Percentiles rank a stretch among this genome's conserved stretches.
phyloP scores from a whole-genome alignment of 495 filamentous ascomycete genomes.

The Aspergillus nanangensis region DNA sequence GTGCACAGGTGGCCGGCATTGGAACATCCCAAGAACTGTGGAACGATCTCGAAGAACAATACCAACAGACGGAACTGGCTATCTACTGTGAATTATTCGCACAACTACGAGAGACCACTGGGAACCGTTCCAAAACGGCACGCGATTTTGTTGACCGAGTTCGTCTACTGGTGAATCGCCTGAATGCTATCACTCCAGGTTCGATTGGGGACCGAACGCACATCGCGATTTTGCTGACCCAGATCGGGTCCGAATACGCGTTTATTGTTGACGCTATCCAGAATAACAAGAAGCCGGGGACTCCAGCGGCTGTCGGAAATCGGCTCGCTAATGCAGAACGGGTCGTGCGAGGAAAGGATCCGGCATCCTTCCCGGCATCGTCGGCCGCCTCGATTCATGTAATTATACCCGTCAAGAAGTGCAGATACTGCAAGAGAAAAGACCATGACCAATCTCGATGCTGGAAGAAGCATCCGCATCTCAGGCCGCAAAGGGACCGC shows the following conservation, averaged over 20 bases:
- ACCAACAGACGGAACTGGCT: slow-evolving; percentile 3
- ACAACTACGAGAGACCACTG: slow-evolving; percentile 11
- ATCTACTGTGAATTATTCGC: slow-evolving; percentile 9
- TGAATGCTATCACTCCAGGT: slow-evolving; percentile 10
- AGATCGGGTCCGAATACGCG: slow-evolving; percentile 9
- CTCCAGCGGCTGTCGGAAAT: slow-evolving; percentile 2
- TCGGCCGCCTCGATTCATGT: slow-evolving; percentile 5
- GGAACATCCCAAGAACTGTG: slow-evolving; percentile 7
- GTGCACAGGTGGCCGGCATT: slow-evolving; percentile 7
- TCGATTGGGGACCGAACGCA: slow-evolving; percentile 3
- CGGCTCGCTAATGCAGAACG: slow-evolving; percentile 5
- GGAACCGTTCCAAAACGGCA: slow-evolving; percentile 5
- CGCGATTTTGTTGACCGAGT: slow-evolving; percentile 11
- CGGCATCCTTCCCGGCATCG: neutral
- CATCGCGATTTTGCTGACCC: slow-evolving; percentile 6
- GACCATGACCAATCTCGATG: slow-evolving; percentile 7
- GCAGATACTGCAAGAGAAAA: slow-evolving; percentile 10
- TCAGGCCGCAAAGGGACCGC: slow-evolving; percentile 1
- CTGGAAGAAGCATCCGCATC: slow-evolving; percentile 9
- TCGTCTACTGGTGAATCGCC: slow-evolving; percentile 8
- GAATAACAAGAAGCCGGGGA: slow-evolving; percentile 4
- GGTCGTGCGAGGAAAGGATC: slow-evolving; percentile 1
- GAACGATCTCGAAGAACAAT: slow-evolving; percentile 9
- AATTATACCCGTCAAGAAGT: slow-evolving; percentile 4
- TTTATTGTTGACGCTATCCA: slow-evolving; percentile 10